Evolutionary conservation across 2,329 filamentous ascomycete species (phyloP).

Genomic region (Curvularia hawaiiensis): DNA sequence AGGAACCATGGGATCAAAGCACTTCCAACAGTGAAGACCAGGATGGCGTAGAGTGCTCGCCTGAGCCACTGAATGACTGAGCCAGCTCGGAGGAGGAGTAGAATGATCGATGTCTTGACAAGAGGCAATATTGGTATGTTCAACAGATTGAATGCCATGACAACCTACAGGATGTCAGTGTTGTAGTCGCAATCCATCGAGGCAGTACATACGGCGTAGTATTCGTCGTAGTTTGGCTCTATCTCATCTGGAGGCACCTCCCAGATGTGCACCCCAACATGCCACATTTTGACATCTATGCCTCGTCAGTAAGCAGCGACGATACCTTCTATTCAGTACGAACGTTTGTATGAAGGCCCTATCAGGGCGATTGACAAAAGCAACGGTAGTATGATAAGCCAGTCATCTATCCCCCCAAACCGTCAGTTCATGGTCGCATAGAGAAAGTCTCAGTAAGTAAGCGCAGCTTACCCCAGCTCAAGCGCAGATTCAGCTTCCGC

Average conservation of each 20-base stretch:
- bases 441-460: conserved; percentile 3
- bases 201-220: conserved; percentile 35
- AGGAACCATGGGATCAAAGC: conserved; percentile 46
- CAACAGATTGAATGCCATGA: conserved; percentile 47
- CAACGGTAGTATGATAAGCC: conserved; percentile 44
- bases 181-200: background rate
- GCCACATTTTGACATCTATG: conserved; percentile 47
- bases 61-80: conserved; percentile 48
- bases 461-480: conserved; percentile 42
- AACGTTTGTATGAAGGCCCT: conserved; percentile 44
- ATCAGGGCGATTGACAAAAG: conserved; percentile 46
- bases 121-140: conserved; percentile 49
- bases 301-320: conserved; percentile 5
- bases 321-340: conserved; percentile 18
- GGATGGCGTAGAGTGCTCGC: conserved; percentile 45
- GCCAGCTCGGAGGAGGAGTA: conserved; percentile 47
- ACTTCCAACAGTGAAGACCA: conserved; percentile 44
- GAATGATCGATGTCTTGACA: conserved; percentile 49
- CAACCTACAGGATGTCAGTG: conserved; percentile 27
- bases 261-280: conserved; percentile 46
- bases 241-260: conserved; percentile 42
- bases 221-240: conserved; percentile 46
- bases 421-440: conserved; percentile 21
- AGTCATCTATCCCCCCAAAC: conserved; percentile 40
- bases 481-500: conserved; percentile 43